Evolutionary conservation across 2,329 filamentous ascomycete genomes (phyloP).

Genomic region (Teratosphaeria pseudoeucalypti): DNA sequence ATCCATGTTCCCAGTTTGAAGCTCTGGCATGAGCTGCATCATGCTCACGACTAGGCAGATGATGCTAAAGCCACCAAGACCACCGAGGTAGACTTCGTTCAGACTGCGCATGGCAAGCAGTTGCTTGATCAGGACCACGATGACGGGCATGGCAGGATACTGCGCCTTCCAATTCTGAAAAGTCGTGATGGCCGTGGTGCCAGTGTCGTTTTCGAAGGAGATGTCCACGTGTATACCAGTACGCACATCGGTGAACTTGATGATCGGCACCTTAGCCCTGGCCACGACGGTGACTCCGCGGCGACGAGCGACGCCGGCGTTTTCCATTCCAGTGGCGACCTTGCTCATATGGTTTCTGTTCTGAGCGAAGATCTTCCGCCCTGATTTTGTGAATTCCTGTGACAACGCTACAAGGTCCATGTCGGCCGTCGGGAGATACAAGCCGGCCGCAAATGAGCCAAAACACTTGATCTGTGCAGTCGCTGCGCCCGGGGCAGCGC

Average conservation of each 20-base stretch:
- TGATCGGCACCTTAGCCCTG: constrained; percentile 73
- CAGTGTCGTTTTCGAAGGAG: constrained; percentile 85
- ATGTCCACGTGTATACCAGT: constrained; percentile 82
- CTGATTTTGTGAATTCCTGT: constrained; percentile 45
- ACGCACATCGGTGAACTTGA: constrained; percentile 74
- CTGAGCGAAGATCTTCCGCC: constrained; percentile 35
- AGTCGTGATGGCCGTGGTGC: constrained; percentile 67
- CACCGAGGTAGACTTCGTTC: constrained; percentile 85
- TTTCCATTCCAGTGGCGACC: constrained; percentile 51
- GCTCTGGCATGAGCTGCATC: constrained; percentile 66
- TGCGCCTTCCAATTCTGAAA: constrained; percentile 69
- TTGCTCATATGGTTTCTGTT: constrained; percentile 38
- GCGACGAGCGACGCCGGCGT: constrained; percentile 46
- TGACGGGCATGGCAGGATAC: constrained; percentile 74
- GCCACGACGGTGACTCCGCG: constrained; percentile 57
- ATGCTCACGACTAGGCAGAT: constrained; percentile 90
- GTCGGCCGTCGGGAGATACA: constrained; percentile 68
- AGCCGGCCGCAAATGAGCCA: constrained; percentile 79
- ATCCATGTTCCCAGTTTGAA: constrained; percentile 50
- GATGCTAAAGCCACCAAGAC: constrained; percentile 85
- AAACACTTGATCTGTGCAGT: constrained; percentile 63
- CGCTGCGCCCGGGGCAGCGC: constrained; percentile 35
- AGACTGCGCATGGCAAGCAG: constrained; percentile 79
- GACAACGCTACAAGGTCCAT: constrained; percentile 86
- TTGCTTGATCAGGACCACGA: constrained; percentile 86